phyloP scores from a whole-genome alignment of 2,329 filamentous ascomycete species.

The Plenodomus biglobosus region DNA sequence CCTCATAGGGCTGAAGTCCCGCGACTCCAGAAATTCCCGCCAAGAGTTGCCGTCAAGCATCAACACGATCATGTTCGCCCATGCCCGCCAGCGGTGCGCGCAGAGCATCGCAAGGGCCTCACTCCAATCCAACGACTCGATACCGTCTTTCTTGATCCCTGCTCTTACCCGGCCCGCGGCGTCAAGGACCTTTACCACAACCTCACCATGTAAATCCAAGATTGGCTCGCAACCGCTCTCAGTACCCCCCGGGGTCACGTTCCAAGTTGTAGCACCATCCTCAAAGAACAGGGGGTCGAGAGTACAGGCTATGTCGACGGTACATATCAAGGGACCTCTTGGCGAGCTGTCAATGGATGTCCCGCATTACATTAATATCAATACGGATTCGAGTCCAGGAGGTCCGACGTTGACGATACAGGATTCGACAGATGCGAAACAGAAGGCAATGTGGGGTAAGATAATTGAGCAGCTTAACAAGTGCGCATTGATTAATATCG shows the following conservation, averaged over 20 bases:
- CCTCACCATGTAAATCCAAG: constrained; percentile 70
- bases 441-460: constrained; percentile 94
- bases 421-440: constrained; percentile 68
- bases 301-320: constrained; percentile 63
- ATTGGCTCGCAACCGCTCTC: constrained; percentile 68
- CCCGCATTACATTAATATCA: constrained; percentile 74
- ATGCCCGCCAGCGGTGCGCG: constrained; percentile 58
- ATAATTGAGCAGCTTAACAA: not conserved
- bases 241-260: constrained; percentile 62
- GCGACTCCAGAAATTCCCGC: constrained; percentile 28
- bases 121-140: constrained; percentile 48
- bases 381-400: constrained; percentile 63
- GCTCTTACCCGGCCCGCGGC: constrained; percentile 59
- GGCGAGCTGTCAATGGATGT: constrained; percentile 77
- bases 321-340: constrained; percentile 78
- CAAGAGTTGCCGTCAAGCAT: constrained; percentile 9
- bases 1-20: constrained; percentile 1
- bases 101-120: constrained; percentile 57
- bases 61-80: constrained; percentile 61
- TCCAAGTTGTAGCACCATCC: constrained; percentile 67
- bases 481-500: constrained; percentile 5
- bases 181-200: constrained; percentile 69
- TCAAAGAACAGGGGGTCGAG: constrained; percentile 61
- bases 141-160: constrained; percentile 73
- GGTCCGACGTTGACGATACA: constrained; percentile 70